Percentiles rank a stretch among this genome's conserved stretches.
Evolutionary conservation across 345 rosid genomes (phyloP).

Genomic region (Populus euphratica): DNA sequence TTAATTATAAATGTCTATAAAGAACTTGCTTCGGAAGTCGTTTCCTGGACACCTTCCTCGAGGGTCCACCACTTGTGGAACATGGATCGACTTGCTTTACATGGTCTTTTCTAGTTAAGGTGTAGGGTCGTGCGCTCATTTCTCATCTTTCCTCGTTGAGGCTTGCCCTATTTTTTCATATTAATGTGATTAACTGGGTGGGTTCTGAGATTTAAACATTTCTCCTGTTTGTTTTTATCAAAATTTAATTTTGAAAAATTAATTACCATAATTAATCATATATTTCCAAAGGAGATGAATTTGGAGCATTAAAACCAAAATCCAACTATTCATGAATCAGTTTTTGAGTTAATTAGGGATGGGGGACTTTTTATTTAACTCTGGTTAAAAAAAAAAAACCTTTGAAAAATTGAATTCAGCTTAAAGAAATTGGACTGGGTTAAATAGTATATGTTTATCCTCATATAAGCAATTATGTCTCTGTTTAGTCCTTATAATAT

Average conservation of each 20-base stretch:
- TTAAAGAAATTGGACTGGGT: not conserved
- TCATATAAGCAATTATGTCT: not conserved
- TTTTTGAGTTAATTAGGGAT: too few species aligned
- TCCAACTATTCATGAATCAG: too few species aligned
- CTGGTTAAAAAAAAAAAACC: too few species aligned
- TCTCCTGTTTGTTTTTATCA: too few species aligned
- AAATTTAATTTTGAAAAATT: too few species aligned
- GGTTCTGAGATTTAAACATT: too few species aligned
- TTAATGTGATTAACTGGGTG: too few species aligned
- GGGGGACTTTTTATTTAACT: too few species aligned
- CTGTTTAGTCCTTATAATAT: not conserved
- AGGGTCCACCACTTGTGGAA: not conserved
- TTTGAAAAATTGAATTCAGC: too few species aligned
- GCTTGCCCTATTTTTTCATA: too few species aligned
- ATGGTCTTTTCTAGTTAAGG: not conserved
- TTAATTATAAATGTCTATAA: not conserved
- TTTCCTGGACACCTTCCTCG: not conserved
- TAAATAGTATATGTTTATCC: not conserved
- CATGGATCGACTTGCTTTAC: not conserved
- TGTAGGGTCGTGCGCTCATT: not conserved
- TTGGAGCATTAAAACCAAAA: not conserved
- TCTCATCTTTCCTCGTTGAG: too few species aligned
- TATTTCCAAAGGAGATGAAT: not conserved
- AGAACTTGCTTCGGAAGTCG: not conserved
- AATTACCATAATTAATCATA: too few species aligned